Conservation (phyloP, 23 red algal species). For the Gracilaria caudata region DNA sequence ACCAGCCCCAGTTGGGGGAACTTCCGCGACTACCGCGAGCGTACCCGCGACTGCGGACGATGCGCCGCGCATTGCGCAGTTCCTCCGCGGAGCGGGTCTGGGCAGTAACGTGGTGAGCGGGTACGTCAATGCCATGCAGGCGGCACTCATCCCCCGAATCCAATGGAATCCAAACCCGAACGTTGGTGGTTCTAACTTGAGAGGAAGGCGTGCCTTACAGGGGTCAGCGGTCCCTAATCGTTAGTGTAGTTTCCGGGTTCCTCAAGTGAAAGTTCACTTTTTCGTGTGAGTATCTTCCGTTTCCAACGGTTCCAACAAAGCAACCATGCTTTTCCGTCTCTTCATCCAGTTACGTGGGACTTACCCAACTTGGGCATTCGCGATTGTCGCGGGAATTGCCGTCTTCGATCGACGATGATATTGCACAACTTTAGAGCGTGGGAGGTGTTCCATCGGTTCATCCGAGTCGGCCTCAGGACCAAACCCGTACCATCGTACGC, state of each 20-base stretch:
- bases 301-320: background rate
- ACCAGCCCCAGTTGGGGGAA: too few relatives aligned
- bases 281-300: background rate
- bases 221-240: too few relatives aligned
- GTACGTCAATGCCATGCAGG: too few relatives aligned
- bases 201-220: too few relatives aligned
- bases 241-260: too few relatives aligned
- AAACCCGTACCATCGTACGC: slow-evolving; percentile 17
- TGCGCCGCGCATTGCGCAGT: too few relatives aligned
- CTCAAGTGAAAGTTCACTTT: too few relatives aligned
- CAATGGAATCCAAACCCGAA: too few relatives aligned
- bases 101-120: too few relatives aligned
- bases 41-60: background rate
- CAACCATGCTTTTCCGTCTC: background rate
- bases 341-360: background rate
- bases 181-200: too few relatives aligned
- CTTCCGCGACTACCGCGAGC: background rate
- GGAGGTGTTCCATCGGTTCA: slow-evolving; percentile 19
- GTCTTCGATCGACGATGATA: background rate
- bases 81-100: too few relatives aligned
- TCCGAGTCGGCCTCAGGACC: background rate
- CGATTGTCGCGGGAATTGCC: background rate
- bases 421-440: slow-evolving; percentile 1
- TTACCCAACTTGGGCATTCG: background rate
- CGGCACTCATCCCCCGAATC: too few relatives aligned